Conservation (phyloP, 768 basidiomycete species). For the Psilocybe azurescens region DNA sequence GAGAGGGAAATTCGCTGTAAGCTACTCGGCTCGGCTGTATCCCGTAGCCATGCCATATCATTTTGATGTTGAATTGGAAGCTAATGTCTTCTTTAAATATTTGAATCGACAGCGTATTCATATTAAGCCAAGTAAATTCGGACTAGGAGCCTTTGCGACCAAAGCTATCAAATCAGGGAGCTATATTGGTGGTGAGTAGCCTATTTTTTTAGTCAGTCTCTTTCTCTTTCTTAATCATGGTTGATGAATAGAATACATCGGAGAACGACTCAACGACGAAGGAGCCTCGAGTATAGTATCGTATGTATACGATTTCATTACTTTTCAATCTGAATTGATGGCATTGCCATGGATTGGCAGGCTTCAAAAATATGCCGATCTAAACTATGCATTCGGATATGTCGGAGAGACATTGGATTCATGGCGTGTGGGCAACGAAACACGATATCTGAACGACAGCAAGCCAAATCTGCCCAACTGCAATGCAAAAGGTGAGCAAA, state of each 20-base stretch:
- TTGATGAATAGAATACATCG: conserved; percentile 44
- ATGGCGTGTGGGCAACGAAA: conserved; percentile 42
- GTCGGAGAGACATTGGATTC: conserved; percentile 37
- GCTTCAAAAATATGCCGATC: conserved; percentile 12
- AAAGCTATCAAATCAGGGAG: conserved; percentile 12
- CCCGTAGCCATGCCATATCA: background rate
- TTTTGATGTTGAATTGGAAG: too few species aligned
- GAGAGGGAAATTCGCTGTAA: conserved; percentile 24
- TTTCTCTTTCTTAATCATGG: too few species aligned
- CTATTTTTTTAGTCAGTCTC: background rate
- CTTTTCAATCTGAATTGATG: too few species aligned
- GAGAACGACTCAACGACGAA: conserved; percentile 27
- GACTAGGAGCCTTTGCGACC: conserved; percentile 53
- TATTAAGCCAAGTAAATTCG: conserved; percentile 40
- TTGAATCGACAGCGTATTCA: conserved; percentile 33
- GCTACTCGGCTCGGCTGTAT: background rate
- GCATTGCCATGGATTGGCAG: conserved; percentile 1
- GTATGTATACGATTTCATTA: background rate
- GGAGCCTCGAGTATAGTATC: background rate
- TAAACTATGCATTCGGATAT: conserved; percentile 25
- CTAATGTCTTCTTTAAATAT: too few species aligned
- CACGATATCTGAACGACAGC: background rate
- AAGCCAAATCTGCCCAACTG: background rate
- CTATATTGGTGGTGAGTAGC: conserved; percentile 30
- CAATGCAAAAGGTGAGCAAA: background rate